A percentile compares a stretch with the other conserved stretches of the same genome.
phyloP scores from a whole-genome alignment of 2,329 filamentous ascomycete species.

The Cercospora nicotianae region DNA sequence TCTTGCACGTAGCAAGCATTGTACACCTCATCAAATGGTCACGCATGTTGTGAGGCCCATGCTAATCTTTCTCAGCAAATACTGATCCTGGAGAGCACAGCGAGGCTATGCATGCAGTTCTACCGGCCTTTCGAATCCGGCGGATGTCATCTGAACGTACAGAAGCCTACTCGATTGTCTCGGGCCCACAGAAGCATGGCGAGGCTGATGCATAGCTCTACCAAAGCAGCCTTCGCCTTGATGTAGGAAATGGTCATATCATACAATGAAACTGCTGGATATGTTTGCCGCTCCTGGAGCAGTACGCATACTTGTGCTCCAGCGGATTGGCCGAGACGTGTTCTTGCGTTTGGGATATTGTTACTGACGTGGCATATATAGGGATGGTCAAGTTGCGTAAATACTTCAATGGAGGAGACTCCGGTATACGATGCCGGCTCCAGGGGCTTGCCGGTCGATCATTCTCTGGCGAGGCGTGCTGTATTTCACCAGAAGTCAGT shows the following conservation, averaged over 20 bases:
- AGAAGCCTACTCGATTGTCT: background rate
- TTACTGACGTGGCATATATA: background rate
- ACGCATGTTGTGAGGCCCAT: background rate
- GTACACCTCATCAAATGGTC: background rate
- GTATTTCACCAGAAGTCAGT: background rate
- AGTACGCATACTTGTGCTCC: background rate
- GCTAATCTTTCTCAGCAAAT: background rate
- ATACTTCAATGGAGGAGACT: background rate
- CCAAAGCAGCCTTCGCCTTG: background rate
- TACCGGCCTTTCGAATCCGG: background rate
- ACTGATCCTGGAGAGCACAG: background rate
- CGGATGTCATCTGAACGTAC: background rate
- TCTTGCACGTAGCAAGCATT: background rate
- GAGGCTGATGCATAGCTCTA: background rate
- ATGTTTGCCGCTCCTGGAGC: background rate
- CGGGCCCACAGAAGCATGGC: background rate
- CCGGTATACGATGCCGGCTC: background rate
- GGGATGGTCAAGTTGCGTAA: background rate
- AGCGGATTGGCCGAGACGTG: background rate
- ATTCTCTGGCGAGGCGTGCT: background rate
- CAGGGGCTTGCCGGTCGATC: background rate
- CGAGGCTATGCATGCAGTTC: background rate
- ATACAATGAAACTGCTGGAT: background rate
- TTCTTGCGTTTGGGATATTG: background rate
- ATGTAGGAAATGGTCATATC: background rate